Base-by-base conservation (phyloP, 306 rosid species). In the Arachis hypogaea region DNA sequence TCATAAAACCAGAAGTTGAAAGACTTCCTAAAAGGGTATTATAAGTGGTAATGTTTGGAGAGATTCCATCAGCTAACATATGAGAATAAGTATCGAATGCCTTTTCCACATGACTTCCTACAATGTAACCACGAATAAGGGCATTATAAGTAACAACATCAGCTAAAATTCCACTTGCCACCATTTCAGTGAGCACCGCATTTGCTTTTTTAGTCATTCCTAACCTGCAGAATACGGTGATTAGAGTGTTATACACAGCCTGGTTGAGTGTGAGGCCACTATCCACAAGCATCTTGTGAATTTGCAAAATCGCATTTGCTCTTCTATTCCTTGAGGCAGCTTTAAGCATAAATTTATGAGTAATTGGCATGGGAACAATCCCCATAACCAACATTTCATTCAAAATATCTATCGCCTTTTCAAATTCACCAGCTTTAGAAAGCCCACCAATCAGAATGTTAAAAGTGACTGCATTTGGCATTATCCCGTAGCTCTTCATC, bases 201-300 rank as follows among this genome's bases (percentile, higher is more conserved):
- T 91, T 81, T 55, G 97, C 98, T 80, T 76, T 89, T 68, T 11
- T 81, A 14, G 96, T 92, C 96, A 94, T 94, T 69, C 97, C 97
- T 47, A 88, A 72, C 76, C 88, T 85, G 86, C 98, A 89, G 16
- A 94, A 74, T 59, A 81, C 82, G 63, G 79, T 74, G 45, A 94
- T 89, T 72, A 94, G 93, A 69, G 76, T 83, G 75, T 88, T 88
- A 75, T 86, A 94, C 63, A 87, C 89, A 12, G 75, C 82, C 69
- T 0, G 82, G 85, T 84, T 70, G 6, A 85, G 91, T 72, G 76
- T 71, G 68, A 94, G 90, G 69, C 96, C 96, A 85, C 83, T 67
- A 77, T 59, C 71, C 7, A 91, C 77, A 74, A 94, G 92, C 76
- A 77, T 79, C 76, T 82, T 71, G 83, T 91, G 98, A 82, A 82